Base-by-base conservation (phyloP, 805 yeast genomes). In the Metschnikowia proteae region DNA sequence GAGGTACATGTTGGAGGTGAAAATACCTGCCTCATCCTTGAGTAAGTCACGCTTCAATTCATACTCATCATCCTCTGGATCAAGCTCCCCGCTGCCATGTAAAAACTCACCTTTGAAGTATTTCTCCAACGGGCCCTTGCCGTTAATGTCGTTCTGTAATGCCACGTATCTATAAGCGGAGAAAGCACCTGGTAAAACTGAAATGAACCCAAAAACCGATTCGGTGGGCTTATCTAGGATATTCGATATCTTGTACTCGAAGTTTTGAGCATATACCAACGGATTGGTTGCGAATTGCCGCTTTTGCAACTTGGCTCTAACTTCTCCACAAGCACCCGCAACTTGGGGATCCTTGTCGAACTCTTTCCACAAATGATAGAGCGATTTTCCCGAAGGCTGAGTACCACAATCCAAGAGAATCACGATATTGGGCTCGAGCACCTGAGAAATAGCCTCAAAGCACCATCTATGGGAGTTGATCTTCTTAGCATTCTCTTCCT, bases 311-410 rank as follows among this genome's bases (percentile, higher is more conserved):
- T 76, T 61, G 26, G 59, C 59, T 27, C 50, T 51, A 67, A 94
- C 92, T 64, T 94, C 98, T 47, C 99, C 99, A 80, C 99, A 92
- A 1, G 97, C 96, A 35, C 99, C 99, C 2, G 96, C 99, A 22
- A 92, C 95, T 46, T 82, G 79, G 1, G 89, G 85, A 59, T 79
- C 80, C 53, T 80, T 81, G 61, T 81, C 79, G 62, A 92, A 94
- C 36, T 91, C 80, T 64, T 83, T 83, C 99, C 99, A 92, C 48
- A 94, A 70, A 57, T 88, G 86, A 65, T 88, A 91, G 45, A 92
- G 80, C 2, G 97, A 84, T 56, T 87, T 88, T 53, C 81, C 79
- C 4, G 87, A 80, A 2, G 98, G 97, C 64, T 84, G 85, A 1
- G 99, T 92, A 60, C 99, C 99, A 23, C 96, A 96, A 68, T 94